A percentile compares a stretch with the other conserved stretches of the same genome.
These are phyloP conservation scores for Phytophthora quininea DNA, from an alignment of 352 stramenopile genomes.

Conservation along the genomic window DNA sequence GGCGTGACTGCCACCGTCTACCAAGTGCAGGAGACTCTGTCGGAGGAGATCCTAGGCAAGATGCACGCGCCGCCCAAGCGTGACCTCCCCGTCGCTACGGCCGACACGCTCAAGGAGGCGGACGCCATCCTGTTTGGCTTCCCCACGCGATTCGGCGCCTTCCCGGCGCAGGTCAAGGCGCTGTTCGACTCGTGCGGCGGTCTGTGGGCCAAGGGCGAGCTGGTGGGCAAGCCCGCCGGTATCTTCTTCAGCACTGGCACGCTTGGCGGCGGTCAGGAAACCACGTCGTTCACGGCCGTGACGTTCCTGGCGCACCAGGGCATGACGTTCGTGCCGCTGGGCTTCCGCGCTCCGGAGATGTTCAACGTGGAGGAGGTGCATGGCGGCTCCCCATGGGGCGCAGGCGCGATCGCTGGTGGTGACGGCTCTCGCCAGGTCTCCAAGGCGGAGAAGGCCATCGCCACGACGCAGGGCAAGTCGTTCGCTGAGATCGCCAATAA, in stretches of 20 bases:
- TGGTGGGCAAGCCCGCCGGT: conserved; percentile 30
- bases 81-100: conserved; percentile 30
- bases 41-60: conserved; percentile 2
- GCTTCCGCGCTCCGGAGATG: conserved; percentile 27
- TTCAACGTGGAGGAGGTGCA: conserved; percentile 39
- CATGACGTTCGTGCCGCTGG: conserved; percentile 29
- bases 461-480: conserved; percentile 79
- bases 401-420: conserved; percentile 23
- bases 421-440: conserved; percentile 59
- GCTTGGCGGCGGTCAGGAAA: conserved; percentile 32
- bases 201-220: conserved; percentile 28
- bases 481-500: conserved; percentile 85
- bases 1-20: conserved; percentile 23
- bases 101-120: conserved; percentile 31
- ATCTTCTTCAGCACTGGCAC: conserved; percentile 42
- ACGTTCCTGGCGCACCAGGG: conserved; percentile 37
- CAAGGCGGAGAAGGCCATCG: conserved; percentile 82
- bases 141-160: conserved; percentile 34
- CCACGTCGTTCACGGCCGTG: conserved; percentile 29
- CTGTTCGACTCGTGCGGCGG: conserved; percentile 32
- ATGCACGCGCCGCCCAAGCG: conserved; percentile 33
- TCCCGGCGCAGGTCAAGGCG: conserved; percentile 33
- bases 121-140: conserved; percentile 37
- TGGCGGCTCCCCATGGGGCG: conserved; percentile 31
- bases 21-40: neutral